A percentile compares a stretch with the other conserved stretches of the same genome.
phyloP scores from a whole-genome alignment of 768 basidiomycete species.

The Mycena filopes region DNA sequence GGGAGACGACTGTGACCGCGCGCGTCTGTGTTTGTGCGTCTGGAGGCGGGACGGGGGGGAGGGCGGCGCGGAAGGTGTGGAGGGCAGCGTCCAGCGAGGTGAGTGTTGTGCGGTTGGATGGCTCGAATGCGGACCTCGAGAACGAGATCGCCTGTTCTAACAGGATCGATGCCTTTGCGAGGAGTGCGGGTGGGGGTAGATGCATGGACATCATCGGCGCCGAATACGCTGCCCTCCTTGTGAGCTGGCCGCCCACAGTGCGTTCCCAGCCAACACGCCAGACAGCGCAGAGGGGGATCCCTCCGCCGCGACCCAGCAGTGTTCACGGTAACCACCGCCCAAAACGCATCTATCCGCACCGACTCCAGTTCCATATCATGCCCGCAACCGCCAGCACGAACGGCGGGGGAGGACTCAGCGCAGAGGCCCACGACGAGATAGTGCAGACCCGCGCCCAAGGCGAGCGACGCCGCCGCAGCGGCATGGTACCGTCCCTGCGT shows the following conservation, averaged over 20 bases:
- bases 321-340: slow-evolving; percentile 22
- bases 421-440: too few species aligned
- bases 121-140: too few species aligned
- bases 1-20: too few species aligned
- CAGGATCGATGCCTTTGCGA: slow-evolving; percentile 23
- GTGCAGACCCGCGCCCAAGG: slow-evolving; percentile 3
- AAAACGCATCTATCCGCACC: slow-evolving; percentile 22
- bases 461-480: slow-evolving; percentile 54
- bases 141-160: slow-evolving; percentile 24
- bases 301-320: slow-evolving; percentile 17
- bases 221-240: too few species aligned
- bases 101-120: slow-evolving; percentile 7
- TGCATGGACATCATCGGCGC: slow-evolving; percentile 12
- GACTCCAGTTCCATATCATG: slow-evolving; percentile 9
- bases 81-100: slow-evolving; percentile 15
- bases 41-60: slow-evolving; percentile 13
- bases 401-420: background rate
- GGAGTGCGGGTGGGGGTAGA: slow-evolving; percentile 4
- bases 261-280: slow-evolving; percentile 1
- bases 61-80: slow-evolving; percentile 21
- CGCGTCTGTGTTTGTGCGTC: background rate
- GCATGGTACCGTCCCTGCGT: slow-evolving; percentile 66
- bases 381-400: too few species aligned
- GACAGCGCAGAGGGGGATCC: slow-evolving; percentile 9
- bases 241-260: slow-evolving; percentile 19